These are phyloP conservation scores for Ballota nigra DNA, from an alignment of 257 asterid genomes.

Conservation along the genomic window DNA sequence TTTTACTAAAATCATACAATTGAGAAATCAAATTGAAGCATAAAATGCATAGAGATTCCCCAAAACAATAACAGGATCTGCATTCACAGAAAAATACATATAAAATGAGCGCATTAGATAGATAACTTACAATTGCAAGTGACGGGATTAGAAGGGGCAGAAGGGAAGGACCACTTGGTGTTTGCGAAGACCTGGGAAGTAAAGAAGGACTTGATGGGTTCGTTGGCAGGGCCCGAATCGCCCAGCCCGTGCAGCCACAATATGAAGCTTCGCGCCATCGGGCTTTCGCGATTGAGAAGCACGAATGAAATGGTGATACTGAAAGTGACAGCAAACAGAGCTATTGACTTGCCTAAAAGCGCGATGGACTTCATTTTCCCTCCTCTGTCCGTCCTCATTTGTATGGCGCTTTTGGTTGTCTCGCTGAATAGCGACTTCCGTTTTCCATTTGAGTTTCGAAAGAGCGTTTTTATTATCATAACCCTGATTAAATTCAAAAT, in stretches of 20 bases:
- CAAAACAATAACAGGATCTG: background rate
- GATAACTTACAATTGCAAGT: conserved; percentile 74
- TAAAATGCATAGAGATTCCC: background rate
- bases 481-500: too few relatives aligned
- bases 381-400: conserved; percentile 20
- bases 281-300: conserved; percentile 31
- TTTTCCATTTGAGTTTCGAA: background rate
- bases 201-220: conserved; percentile 78
- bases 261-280: conserved; percentile 73
- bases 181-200: conserved; percentile 66
- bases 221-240: conserved; percentile 96
- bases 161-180: conserved; percentile 92
- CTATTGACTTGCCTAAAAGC: conserved; percentile 40
- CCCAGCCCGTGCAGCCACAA: conserved; percentile 97
- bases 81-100: background rate
- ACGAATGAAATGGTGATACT: conserved; percentile 50
- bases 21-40: background rate
- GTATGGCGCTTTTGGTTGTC: background rate
- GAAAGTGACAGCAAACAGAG: conserved; percentile 46
- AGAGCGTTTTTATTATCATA: background rate
- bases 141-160: conserved; percentile 92
- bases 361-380: conserved; percentile 36
- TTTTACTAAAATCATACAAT: background rate
- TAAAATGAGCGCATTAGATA: background rate
- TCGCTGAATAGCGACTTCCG: background rate